Conservation (phyloP, 352 stramenopile species). For the Phytopythium chamaehyphon region DNA sequence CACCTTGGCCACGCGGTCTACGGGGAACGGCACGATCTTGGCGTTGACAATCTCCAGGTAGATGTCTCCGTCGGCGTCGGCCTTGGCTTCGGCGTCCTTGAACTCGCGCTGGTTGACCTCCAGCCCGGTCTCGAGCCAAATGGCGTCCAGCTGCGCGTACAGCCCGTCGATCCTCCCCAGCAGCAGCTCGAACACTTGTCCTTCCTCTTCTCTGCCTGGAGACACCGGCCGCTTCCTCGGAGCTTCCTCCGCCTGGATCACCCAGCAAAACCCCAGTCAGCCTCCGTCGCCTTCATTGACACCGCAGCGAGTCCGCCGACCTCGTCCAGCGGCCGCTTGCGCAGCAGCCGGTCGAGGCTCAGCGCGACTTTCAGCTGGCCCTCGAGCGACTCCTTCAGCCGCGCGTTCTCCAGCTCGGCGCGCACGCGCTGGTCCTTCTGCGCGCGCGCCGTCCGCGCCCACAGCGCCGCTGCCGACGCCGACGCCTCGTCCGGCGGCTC, state of each 20-base stretch:
- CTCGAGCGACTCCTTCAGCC: constrained; percentile 19
- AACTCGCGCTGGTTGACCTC: constrained; percentile 5
- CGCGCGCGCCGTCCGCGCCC: constrained; percentile 29
- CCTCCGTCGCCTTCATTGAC: no score
- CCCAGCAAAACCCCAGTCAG: no score
- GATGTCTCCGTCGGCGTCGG: constrained; percentile 6
- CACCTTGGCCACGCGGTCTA: constrained; percentile 6
- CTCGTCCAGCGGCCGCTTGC: constrained; percentile 15
- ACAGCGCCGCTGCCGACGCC: constrained; percentile 8
- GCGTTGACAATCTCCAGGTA: constrained; percentile 19
- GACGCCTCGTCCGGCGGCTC: background rate
- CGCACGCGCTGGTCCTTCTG: constrained; percentile 29
- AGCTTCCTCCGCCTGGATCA: background rate
- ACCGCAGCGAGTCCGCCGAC: background rate
- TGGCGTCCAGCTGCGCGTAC: constrained; percentile 10
- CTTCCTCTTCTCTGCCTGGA: background rate
- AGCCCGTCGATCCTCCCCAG: constrained; percentile 7
- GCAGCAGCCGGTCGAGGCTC: constrained; percentile 21
- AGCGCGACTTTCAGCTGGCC: constrained; percentile 24
- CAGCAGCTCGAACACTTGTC: constrained; percentile 6
- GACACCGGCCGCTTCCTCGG: constrained; percentile 4
- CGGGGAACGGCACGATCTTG: constrained; percentile 14
- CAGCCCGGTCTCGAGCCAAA: constrained; percentile 12
- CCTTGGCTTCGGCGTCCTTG: constrained; percentile 13
- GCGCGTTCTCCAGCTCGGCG: constrained; percentile 31